Evolutionary conservation across 768 basidiomycete species (phyloP).

Genomic region (Punctularia strigosozonata): DNA sequence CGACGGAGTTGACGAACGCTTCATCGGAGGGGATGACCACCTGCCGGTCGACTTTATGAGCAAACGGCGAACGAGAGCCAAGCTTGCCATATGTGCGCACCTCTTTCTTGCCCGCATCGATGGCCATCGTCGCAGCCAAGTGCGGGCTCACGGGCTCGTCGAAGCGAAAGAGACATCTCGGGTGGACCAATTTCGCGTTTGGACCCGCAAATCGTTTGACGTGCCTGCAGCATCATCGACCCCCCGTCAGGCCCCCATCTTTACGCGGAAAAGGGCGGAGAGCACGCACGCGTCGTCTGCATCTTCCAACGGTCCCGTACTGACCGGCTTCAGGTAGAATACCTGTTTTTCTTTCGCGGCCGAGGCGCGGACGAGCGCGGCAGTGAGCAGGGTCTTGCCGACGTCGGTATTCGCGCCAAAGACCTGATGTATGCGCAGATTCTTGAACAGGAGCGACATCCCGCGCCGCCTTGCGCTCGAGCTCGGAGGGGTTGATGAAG

Average conservation of each 20-base stretch:
- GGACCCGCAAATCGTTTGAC: slow-evolving; percentile 40
- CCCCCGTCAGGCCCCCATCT: slow-evolving; percentile 1
- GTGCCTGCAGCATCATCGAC: slow-evolving; percentile 36
- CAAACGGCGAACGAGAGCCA: slow-evolving; percentile 1
- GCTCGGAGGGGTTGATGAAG: background rate
- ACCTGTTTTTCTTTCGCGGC: slow-evolving; percentile 38
- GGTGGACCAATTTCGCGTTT: slow-evolving; percentile 29
- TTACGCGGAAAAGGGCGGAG: background rate
- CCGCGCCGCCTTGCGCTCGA: no score
- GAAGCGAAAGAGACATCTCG: slow-evolving; percentile 73
- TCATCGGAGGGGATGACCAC: slow-evolving; percentile 45
- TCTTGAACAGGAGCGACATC: slow-evolving; percentile 79
- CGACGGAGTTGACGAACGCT: slow-evolving; percentile 52
- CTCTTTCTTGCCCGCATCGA: slow-evolving; percentile 17
- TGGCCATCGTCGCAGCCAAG: slow-evolving; percentile 55
- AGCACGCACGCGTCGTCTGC: slow-evolving; percentile 74
- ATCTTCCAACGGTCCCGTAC: slow-evolving; percentile 69
- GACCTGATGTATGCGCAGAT: slow-evolving; percentile 80
- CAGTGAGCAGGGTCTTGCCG: slow-evolving; percentile 85
- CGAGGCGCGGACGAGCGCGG: slow-evolving; percentile 76
- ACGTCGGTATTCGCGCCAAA: slow-evolving; percentile 97
- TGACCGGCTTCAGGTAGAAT: slow-evolving; percentile 82
- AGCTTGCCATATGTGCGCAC: slow-evolving; percentile 11
- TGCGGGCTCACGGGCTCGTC: slow-evolving; percentile 91
- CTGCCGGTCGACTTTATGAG: slow-evolving; percentile 2